phyloP scores from a whole-genome alignment of 345 rosid genomes.

The Salix suchowensis region DNA sequence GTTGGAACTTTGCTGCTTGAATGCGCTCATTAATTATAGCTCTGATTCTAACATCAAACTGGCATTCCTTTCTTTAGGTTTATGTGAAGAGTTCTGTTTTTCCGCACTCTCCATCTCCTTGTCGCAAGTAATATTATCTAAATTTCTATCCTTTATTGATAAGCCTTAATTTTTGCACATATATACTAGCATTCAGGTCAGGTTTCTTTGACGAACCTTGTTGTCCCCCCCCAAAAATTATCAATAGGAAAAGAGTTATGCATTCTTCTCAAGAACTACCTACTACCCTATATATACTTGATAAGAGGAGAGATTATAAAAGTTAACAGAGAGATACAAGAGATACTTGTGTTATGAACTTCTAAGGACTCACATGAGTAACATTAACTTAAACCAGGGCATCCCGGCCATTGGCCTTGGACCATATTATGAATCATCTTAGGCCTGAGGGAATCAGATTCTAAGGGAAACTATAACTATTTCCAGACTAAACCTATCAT shows the following conservation, averaged over 20 bases:
- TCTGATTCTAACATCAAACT: conserved; percentile 5
- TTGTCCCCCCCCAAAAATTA: too few relatives aligned
- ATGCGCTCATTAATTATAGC: not conserved
- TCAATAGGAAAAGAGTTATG: too few relatives aligned
- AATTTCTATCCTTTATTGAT: not conserved
- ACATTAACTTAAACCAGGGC: not conserved
- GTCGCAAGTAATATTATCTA: conserved; percentile 50
- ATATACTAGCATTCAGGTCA: not conserved
- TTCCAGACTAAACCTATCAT: too few relatives aligned
- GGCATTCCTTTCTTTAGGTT: conserved; percentile 37
- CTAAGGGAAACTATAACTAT: too few relatives aligned
- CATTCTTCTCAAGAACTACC: too few relatives aligned
- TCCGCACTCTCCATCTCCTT: conserved; percentile 80
- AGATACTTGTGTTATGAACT: too few relatives aligned
- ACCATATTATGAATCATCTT: not conserved
- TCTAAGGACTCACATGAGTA: not conserved
- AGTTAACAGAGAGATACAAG: too few relatives aligned
- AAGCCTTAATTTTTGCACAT: not conserved
- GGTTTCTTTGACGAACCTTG: too few relatives aligned
- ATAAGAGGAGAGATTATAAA: too few relatives aligned
- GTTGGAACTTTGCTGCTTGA: not conserved
- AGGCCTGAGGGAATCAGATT: not conserved
- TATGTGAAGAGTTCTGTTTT: conserved; percentile 67
- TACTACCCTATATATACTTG: too few relatives aligned
- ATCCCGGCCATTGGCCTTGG: not conserved